Base-by-base conservation (phyloP, 208 protist genomes). In the Leishmania tropica region DNA sequence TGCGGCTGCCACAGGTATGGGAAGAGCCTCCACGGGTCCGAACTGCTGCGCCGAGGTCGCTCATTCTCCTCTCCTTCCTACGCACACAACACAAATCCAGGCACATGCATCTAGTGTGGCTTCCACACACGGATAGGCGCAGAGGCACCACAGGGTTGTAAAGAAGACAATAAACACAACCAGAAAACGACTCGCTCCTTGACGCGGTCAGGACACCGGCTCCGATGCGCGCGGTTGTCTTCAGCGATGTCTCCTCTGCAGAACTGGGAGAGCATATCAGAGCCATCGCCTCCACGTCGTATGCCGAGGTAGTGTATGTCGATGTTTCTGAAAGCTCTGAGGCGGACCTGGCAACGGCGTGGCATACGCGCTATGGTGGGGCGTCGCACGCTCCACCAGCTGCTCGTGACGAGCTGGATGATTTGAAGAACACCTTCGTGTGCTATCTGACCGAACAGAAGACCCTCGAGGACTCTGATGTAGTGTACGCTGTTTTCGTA, bases 361-460 rank as follows among this genome's bases (percentile, higher is more conserved):
- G 83, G 83, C 75, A 85, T 64, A 67, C 65, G 17, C 48, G 81
- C 31, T 73, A 83, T n/a, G 67, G 70, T 53, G 78, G 53, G 17
- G 67, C 62, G 2, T 64, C 60, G n/a, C 42, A 62, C 47, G 53
- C 75, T 1, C 74, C 78, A 65, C 5, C 51, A 35, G n/a, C 11
- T 31, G 28, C 58, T 5, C 54, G 68, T 3, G 19, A 56, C 28
- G 82, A 85, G 64, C 77, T 85, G 64, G 77, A 85, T 21, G 77
- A 81, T 48, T 64, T 60, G 8, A 65, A 28, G 15, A 31, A 76
- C n/a, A 81, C 73, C 53, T 90, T 93, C 78, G 80, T 86, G 42
- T 95, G 90, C 86, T 95, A 89, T 76, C 83, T 97, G 51, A 94
- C 94, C 17, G 91, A 94, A 64, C 73, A 67, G 19, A 74, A 93